Conservation (phyloP, 2,329 filamentous ascomycete genomes). For the Xylariaceae sp. region DNA sequence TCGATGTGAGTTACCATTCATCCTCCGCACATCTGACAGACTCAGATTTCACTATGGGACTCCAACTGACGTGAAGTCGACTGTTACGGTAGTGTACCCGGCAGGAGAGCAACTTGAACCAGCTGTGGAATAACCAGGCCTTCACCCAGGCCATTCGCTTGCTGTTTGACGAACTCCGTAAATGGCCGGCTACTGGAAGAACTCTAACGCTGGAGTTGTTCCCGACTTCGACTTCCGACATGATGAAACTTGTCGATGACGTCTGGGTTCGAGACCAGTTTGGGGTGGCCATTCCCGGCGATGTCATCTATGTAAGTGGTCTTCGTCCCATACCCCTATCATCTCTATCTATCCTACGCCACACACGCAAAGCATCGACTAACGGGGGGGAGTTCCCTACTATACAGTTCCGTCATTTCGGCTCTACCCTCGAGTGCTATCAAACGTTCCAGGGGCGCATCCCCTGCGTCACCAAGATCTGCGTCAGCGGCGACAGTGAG, state of each 20-base stretch:
- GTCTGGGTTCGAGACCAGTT: neutral
- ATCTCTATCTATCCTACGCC: neutral
- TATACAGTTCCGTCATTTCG: no score
- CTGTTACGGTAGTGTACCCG: conserved; percentile 3
- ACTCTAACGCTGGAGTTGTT: conserved; percentile 9
- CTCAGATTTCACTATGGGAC: neutral
- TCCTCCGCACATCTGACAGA: neutral
- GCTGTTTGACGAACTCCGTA: conserved; percentile 4
- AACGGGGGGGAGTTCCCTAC: no score
- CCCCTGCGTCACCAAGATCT: no score
- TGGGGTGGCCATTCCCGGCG: conserved; percentile 2
- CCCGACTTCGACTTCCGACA: conserved; percentile 3
- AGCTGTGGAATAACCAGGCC: conserved; percentile 7
- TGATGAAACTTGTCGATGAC: neutral
- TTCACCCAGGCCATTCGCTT: conserved; percentile 6
- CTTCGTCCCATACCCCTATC: neutral
- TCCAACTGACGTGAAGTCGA: neutral
- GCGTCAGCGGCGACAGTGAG: no score
- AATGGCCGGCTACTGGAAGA: conserved; percentile 7
- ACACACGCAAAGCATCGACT: no score
- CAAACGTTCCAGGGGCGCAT: no score
- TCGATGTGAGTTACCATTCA: neutral
- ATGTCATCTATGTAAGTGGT: conserved; percentile 9
- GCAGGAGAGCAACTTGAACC: neutral
- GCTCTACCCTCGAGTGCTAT: no score